Base-by-base conservation (phyloP, 345 rosid species). In the Diplotaxis tenuifolia region DNA sequence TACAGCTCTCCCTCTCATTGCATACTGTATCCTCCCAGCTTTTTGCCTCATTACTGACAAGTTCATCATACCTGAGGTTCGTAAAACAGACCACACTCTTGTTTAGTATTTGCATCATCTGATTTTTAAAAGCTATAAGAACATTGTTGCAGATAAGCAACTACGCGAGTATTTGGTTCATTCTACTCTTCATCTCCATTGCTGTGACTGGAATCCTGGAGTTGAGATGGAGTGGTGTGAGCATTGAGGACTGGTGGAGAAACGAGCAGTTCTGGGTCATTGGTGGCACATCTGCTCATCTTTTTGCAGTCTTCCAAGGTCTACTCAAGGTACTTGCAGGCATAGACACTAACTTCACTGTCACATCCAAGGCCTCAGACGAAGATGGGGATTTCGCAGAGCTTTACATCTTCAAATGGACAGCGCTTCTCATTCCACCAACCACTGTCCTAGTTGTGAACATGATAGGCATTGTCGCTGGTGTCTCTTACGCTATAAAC, bases 161-260 rank as follows among this genome's bases (percentile, higher is more conserved):
- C 85, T 95, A 66, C 52, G 99, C 99, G 23, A 86, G 98, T 82
- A 92, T 92, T 88, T 87, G 96, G 99, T 95, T 95, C 71, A 95
- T 95, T 86, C 89, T 95, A 12, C 98, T 95, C 78, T 95, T 95
- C 40, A 69, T 86, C 58, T 95, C 99, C 58, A 95, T 95, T 76
- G 84, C 86, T 12, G 76, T 85, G 1, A 95, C 99, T 54, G 99
- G 96, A 58, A 95, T 95, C 56, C 84, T 95, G 27, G 99, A 95
- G 84, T 80, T 95, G 36, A 85, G 99, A 75, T 95, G 99, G 99
- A 92, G 98, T 38, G 96, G 97, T 56, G 88, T 95, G 25, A 78
- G 96, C 70, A 88, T 95, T 52, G 99, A 95, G 53, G 99, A 95
- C 73, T 95, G 96, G 99, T 95, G 99, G 99, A 95, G 99, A 73